These are phyloP conservation scores for Apiospora saccharicola DNA, from an alignment of 2,329 filamentous ascomycete species.

Conservation along the genomic window DNA sequence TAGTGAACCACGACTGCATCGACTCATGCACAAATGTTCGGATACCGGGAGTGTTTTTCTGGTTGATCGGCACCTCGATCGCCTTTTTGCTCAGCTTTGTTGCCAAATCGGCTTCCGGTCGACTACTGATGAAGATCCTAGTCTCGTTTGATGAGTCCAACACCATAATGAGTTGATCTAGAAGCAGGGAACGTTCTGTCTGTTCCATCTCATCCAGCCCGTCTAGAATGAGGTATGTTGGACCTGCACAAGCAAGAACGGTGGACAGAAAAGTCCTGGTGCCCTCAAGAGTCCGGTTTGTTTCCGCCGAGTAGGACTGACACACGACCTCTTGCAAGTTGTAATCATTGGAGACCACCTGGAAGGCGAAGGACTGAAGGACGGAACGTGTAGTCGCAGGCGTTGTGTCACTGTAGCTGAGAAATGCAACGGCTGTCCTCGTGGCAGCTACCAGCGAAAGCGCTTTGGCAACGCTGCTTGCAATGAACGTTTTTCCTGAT, in stretches of 20 bases:
- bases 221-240: conserved; percentile 38
- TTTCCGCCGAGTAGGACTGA: conserved; percentile 26
- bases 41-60: conserved; percentile 35
- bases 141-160: conserved; percentile 28
- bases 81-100: conserved; percentile 28
- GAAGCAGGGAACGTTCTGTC: conserved; percentile 29
- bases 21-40: conserved; percentile 32
- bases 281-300: conserved; percentile 31
- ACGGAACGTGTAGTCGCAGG: conserved; percentile 30
- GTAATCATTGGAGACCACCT: conserved; percentile 30
- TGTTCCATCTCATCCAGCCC: conserved; percentile 41
- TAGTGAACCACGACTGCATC: not conserved
- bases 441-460: not conserved
- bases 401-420: conserved; percentile 29
- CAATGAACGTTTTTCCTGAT: conserved; percentile 35
- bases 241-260: conserved; percentile 33
- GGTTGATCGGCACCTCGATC: conserved; percentile 31
- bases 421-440: conserved; percentile 30
- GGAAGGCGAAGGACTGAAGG: conserved; percentile 34
- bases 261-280: conserved; percentile 36
- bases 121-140: conserved; percentile 37
- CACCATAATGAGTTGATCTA: conserved; percentile 28
- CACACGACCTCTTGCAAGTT: conserved; percentile 35
- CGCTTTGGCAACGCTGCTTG: conserved; percentile 26
- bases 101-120: conserved; percentile 37